Percentiles rank a stretch among this genome's conserved stretches.
Conservation (phyloP, 352 stramenopile species). For the Phytophthora vignae region DNA sequence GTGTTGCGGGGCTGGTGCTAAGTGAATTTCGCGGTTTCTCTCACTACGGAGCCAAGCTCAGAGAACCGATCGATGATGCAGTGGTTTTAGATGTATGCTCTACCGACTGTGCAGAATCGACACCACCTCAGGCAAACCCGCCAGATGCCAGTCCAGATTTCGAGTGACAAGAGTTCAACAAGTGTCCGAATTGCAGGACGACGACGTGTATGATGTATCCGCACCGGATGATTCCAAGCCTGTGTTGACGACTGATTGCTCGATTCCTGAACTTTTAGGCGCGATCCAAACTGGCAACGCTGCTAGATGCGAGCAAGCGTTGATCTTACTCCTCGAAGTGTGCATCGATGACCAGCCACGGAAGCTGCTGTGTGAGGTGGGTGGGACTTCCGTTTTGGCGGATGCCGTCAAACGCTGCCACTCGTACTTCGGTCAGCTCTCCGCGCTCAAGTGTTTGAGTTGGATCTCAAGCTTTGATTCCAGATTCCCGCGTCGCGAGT, state of each 20-base stretch:
- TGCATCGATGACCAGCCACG: slow-evolving; percentile 9
- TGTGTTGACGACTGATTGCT: not conserved
- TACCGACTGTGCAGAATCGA: not conserved
- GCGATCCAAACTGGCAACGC: not conserved
- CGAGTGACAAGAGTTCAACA: no score
- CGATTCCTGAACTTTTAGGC: slow-evolving; percentile 4
- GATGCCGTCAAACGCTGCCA: not conserved
- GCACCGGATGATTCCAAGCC: no score
- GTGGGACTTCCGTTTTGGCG: slow-evolving; percentile 5
- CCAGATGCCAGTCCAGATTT: not conserved
- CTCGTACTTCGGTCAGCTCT: slow-evolving; percentile 13
- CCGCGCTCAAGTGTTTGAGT: slow-evolving; percentile 8
- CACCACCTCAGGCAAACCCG: not conserved
- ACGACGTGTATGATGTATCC: no score
- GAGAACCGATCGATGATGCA: not conserved
- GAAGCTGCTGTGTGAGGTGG: not conserved
- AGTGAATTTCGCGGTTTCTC: slow-evolving; percentile 2
- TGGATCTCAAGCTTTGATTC: slow-evolving; percentile 11
- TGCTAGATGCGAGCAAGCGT: slow-evolving; percentile 6
- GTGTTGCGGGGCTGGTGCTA: not conserved
- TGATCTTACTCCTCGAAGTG: not conserved
- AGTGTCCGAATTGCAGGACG: no score
- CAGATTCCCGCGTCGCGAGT: slow-evolving; percentile 5
- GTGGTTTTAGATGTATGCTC: not conserved
- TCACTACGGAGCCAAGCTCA: not conserved